A percentile compares a stretch with the other conserved stretches of the same genome.
Evolutionary conservation across 176 grass and related monocot genomes (phyloP).

Genomic region (Aegilops speltoides): DNA sequence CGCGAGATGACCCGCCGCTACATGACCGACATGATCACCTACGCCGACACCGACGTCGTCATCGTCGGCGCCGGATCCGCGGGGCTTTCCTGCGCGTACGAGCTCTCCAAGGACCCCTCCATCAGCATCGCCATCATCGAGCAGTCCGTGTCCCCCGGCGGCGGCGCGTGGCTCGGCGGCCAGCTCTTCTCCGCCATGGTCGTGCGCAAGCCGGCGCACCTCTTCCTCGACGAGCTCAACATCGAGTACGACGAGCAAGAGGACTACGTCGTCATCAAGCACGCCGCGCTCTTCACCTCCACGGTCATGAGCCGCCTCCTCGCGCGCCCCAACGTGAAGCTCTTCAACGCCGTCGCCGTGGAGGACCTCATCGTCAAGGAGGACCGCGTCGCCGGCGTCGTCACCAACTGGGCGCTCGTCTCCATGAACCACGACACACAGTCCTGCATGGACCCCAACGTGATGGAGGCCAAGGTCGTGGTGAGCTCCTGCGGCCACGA

Average conservation of each 20-base stretch:
- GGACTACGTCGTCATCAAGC: constrained; percentile 82
- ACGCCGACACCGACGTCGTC: constrained; percentile 95
- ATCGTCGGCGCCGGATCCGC: constrained; percentile 88
- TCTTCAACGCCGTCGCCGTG: constrained; percentile 90
- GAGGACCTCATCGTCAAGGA: constrained; percentile 95
- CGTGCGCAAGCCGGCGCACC: constrained; percentile 86
- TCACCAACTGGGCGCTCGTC: constrained; percentile 95
- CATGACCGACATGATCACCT: constrained; percentile 97
- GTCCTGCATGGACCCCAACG: constrained; percentile 98
- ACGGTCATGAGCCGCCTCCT: constrained; percentile 85
- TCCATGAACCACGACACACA: constrained; percentile 98
- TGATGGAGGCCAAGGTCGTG: constrained; percentile 93
- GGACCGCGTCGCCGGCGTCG: constrained; percentile 70
- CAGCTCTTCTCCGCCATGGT: constrained; percentile 99
- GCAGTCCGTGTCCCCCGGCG: constrained; percentile 95
- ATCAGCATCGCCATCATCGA: constrained; percentile 74
- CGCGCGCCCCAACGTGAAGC: constrained; percentile 87
- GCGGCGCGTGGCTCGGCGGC: constrained; percentile 94
- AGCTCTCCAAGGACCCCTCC: constrained; percentile 90
- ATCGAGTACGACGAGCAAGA: constrained; percentile 85
- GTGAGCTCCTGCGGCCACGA: constrained; percentile 98
- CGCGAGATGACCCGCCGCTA: constrained; percentile 91
- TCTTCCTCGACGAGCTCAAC: constrained; percentile 84
- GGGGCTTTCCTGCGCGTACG: constrained; percentile 87
- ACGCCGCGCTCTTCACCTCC: constrained; percentile 94